Percentiles rank a stretch among this genome's conserved stretches.
These are phyloP conservation scores for Emergomyces orientalis DNA, from an alignment of 2,329 filamentous ascomycete genomes.

Conservation along the genomic window DNA sequence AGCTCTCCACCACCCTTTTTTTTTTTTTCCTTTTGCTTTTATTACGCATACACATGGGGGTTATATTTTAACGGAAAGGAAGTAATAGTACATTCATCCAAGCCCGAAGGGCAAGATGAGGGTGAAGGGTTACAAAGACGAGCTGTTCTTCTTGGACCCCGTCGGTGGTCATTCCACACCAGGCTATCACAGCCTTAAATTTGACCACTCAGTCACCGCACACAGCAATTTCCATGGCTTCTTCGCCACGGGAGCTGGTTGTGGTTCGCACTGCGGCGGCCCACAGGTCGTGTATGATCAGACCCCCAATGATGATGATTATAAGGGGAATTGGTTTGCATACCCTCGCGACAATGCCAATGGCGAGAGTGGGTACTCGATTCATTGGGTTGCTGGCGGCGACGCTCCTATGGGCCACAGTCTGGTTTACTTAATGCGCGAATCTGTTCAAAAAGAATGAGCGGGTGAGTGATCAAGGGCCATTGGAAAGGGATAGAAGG, in stretches of 20 bases:
- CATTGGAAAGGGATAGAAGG: too few relatives aligned
- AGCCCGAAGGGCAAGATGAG: constrained; percentile 1
- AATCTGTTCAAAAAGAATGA: not conserved
- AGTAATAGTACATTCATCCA: not conserved
- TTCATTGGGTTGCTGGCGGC: not conserved
- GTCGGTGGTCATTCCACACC: not conserved
- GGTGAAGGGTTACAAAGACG: too few relatives aligned
- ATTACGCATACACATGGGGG: not conserved
- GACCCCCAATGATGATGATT: not conserved
- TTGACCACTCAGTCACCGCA: not conserved
- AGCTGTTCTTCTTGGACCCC: not conserved
- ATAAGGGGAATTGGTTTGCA: constrained; percentile 1
- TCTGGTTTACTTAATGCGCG: constrained; percentile 4
- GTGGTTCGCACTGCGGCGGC: constrained; percentile 4
- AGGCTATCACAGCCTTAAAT: not conserved
- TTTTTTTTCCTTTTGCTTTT: too few relatives aligned
- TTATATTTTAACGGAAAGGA: not conserved
- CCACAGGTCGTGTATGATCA: not conserved
- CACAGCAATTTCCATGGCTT: not conserved
- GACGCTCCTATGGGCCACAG: constrained; percentile 1
- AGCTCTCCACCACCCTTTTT: not conserved
- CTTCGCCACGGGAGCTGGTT: not conserved
- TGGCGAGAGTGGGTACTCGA: not conserved
- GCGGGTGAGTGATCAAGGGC: too few relatives aligned
- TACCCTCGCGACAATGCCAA: not conserved